These are phyloP conservation scores for Thyridium curvatum DNA, from an alignment of 2,329 filamentous ascomycete genomes.

Conservation along the genomic window DNA sequence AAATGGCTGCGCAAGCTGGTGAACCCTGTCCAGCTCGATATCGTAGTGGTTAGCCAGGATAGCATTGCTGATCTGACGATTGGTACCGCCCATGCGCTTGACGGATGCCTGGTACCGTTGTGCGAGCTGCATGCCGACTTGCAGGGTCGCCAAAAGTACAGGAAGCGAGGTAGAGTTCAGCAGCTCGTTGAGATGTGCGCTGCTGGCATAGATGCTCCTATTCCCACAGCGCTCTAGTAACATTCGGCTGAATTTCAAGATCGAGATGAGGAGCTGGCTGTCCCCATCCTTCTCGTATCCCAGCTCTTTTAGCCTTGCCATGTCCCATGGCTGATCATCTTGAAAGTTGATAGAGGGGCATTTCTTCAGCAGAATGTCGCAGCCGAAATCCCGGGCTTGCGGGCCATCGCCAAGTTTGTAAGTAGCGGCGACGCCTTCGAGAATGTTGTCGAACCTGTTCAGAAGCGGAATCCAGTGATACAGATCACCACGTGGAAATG, in stretches of 20 bases:
- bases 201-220: slow-evolving; percentile 92
- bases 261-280: slow-evolving; percentile 67
- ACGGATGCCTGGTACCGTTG: slow-evolving; percentile 89
- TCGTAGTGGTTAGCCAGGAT: slow-evolving; percentile 82
- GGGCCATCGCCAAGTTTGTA: slow-evolving; percentile 78
- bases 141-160: slow-evolving; percentile 71
- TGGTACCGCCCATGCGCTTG: slow-evolving; percentile 63
- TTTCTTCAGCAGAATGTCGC: slow-evolving; percentile 56
- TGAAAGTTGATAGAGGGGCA: slow-evolving; percentile 44
- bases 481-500: slow-evolving; percentile 88
- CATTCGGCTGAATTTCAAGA: slow-evolving; percentile 81
- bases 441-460: slow-evolving; percentile 85
- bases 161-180: slow-evolving; percentile 80
- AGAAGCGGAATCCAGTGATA: slow-evolving; percentile 97
- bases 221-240: slow-evolving; percentile 95
- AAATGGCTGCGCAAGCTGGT: slow-evolving; percentile 78
- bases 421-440: slow-evolving; percentile 73
- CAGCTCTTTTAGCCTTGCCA: slow-evolving; percentile 43
- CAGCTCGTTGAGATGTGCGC: slow-evolving; percentile 79
- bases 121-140: slow-evolving; percentile 78
- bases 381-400: slow-evolving; percentile 70
- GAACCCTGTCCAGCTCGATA: slow-evolving; percentile 72
- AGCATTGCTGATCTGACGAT: slow-evolving; percentile 61
- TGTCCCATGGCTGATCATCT: slow-evolving; percentile 40
- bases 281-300: slow-evolving; percentile 74